Conservation (phyloP, 2,329 filamentous ascomycete species). For the Orbilia brochopaga region DNA sequence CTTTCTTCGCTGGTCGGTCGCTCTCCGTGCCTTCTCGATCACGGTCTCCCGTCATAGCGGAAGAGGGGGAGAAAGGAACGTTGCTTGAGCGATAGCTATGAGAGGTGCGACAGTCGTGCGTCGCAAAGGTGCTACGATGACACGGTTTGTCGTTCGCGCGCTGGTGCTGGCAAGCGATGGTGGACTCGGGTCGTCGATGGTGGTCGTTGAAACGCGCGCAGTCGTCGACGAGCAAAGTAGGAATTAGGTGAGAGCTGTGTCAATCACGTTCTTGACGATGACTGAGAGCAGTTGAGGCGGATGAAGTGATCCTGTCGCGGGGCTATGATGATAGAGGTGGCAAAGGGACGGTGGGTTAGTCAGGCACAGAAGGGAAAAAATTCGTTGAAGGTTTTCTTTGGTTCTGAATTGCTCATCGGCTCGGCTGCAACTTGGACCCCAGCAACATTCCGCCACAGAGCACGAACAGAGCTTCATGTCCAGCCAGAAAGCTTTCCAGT, state of each 20-base stretch:
- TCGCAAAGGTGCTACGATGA: not conserved
- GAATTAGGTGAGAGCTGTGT: not conserved
- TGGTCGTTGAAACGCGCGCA: not conserved
- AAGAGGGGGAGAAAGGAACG: conserved; percentile 1
- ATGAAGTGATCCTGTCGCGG: not conserved
- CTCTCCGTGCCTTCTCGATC: conserved; percentile 31
- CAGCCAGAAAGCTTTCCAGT: conserved; percentile 37
- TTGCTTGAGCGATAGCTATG: not conserved
- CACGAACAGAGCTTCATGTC: conserved; percentile 31
- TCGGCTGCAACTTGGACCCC: not conserved
- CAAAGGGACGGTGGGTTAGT: not conserved
- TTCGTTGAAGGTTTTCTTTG: not conserved
- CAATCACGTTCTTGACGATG: not conserved
- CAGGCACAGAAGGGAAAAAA: conserved; percentile 5
- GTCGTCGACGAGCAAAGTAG: not conserved
- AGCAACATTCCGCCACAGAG: not conserved
- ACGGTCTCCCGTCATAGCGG: conserved; percentile 40
- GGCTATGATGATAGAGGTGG: not conserved
- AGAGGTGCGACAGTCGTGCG: not conserved
- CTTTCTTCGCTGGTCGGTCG: conserved; percentile 47
- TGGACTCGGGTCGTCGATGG: too few relatives aligned
- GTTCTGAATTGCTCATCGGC: not conserved
- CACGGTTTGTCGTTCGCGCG: not conserved
- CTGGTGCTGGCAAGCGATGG: not conserved
- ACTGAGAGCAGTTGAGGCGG: not conserved